phyloP scores from a whole-genome alignment of 345 rosid genomes.

The Ceriops zippeliana region DNA sequence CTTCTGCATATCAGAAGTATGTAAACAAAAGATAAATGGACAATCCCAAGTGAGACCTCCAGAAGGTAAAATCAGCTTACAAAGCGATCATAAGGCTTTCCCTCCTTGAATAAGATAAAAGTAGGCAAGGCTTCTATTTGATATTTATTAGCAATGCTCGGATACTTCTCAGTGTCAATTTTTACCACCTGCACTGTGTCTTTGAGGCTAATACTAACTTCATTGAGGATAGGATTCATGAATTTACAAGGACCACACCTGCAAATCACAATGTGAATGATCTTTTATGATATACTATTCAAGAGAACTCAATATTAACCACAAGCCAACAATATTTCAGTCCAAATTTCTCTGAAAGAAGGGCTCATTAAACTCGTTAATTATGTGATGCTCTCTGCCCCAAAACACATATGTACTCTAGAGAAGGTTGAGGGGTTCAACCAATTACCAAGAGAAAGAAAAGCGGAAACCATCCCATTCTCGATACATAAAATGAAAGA shows the following conservation, averaged over 20 bases:
- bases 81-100: conserved; percentile 75
- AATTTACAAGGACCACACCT: conserved; percentile 98
- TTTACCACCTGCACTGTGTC: conserved; percentile 73
- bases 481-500: background rate
- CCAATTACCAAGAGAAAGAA: too few relatives aligned
- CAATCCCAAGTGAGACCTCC: background rate
- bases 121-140: conserved; percentile 79
- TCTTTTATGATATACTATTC: background rate
- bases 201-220: conserved; percentile 61
- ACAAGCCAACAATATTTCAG: background rate
- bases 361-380: background rate
- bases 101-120: conserved; percentile 80
- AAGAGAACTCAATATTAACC: background rate
- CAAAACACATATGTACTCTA: too few relatives aligned
- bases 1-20: background rate
- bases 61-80: conserved; percentile 45
- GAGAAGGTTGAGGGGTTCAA: too few relatives aligned
- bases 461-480: background rate
- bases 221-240: conserved; percentile 78
- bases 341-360: background rate
- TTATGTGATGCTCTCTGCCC: too few relatives aligned
- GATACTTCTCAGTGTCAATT: conserved; percentile 93
- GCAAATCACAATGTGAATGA: conserved; percentile 13
- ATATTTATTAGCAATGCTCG: conserved; percentile 66
- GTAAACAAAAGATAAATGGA: background rate